Evolutionary conservation across 1,284 basidiomycete genomes (phyloP), one percentile per base, ranked within the genome.

Genomic region (Fistulinella staudtii): DNA sequence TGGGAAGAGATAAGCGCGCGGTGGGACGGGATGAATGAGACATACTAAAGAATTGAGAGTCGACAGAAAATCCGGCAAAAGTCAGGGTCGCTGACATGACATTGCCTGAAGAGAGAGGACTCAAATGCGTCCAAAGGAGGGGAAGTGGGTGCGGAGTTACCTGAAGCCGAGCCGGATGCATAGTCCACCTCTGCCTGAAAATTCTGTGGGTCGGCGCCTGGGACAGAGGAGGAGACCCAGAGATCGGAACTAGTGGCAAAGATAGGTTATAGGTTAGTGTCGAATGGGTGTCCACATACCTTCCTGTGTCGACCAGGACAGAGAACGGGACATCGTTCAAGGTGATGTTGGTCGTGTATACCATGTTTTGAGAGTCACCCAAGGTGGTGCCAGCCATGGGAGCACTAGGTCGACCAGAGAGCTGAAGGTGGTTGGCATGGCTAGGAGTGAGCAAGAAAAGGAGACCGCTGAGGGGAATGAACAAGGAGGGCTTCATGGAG

Each of bases 251-350:
- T 61, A 35, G 14, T 30, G 22, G 5, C 14, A 2, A 15, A 6
- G 24, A 33, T 21, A 9, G 15, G 37, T 45, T 9, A 30, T 15
- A 17, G 13, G n/a, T 20, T 24, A 9, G 7, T 8, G 21, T 20
- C 20, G 35, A 36, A 36, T 3, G 18, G 17, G 11, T 11, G 17
- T 9, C 24, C 10, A 46, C 66, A 24, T 48, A 81, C 84, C 81
- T 85, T 42, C 83, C 84, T 5, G 83, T 85, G 55, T 86, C 83
- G 45, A 86, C 71, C 39, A 81, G 59, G 39, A 81, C 68, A 14
- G 64, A 60, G 54, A 77, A 77, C 3, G 50, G 45, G n/a, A 63
- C 50, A 11, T 71, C 75, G 27, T 77, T 76, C 31, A 85, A 60
- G 4, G 72, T 70, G 43, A 82, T 64, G 44, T 77, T 75, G 21